phyloP scores from a whole-genome alignment of 345 rosid species.

The Eucalyptus cloeziana region DNA sequence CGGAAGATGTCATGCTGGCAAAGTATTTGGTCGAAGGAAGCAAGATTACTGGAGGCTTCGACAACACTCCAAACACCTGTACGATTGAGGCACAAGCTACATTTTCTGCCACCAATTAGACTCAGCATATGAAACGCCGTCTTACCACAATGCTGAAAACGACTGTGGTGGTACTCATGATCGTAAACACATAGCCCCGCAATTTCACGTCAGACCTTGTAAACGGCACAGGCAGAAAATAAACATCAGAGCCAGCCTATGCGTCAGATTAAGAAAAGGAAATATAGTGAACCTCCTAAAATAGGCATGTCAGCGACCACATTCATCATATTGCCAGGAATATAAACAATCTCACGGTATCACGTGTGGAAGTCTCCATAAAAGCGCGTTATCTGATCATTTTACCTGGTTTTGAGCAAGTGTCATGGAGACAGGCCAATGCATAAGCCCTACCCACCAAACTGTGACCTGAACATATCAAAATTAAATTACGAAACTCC shows the following conservation, averaged over 20 bases:
- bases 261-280: neutral
- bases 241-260: neutral
- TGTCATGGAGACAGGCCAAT: constrained; percentile 23
- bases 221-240: constrained; percentile 1
- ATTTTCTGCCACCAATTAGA: neutral
- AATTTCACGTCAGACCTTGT: constrained; percentile 2
- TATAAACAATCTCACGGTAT: neutral
- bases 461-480: constrained; percentile 7
- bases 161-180: constrained; percentile 17
- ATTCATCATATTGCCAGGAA: neutral
- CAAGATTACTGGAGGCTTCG: constrained; percentile 16
- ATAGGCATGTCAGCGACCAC: neutral
- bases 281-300: neutral
- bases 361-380: neutral
- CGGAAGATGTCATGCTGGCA: neutral
- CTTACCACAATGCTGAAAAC: constrained; percentile 32
- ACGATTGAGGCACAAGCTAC: neutral
- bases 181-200: constrained; percentile 13
- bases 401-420: constrained; percentile 26
- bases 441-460: constrained; percentile 36
- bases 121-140: neutral
- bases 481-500: neutral
- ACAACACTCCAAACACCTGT: constrained; percentile 21
- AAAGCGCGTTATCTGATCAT: neutral
- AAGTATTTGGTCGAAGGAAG: constrained; percentile 3